phyloP scores from a whole-genome alignment of 306 rosid species.

The Vigna unguiculata region DNA sequence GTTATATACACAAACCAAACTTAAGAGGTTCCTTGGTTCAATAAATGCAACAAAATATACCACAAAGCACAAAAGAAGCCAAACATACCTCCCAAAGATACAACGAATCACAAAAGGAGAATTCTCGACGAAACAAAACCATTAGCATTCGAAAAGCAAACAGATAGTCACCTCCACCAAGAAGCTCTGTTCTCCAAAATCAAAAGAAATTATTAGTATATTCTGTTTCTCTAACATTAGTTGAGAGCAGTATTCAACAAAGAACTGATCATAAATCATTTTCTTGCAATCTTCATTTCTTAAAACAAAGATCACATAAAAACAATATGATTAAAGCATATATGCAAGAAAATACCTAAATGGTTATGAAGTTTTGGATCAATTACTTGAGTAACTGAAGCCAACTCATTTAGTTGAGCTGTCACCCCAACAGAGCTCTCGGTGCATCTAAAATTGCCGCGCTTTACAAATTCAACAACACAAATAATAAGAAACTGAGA shows the following conservation, averaged over 20 bases:
- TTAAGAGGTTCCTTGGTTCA: neutral
- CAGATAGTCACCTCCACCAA: conserved; percentile 96
- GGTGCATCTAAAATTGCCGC: conserved; percentile 95
- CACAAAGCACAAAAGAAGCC: conserved; percentile 18
- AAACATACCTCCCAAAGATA: conserved; percentile 96
- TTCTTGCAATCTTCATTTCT: conserved; percentile 34
- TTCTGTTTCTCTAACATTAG: conserved; percentile 35
- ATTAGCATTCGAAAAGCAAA: conserved; percentile 99
- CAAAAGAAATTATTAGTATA: conserved; percentile 44
- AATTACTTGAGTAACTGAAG: conserved; percentile 89
- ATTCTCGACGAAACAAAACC: conserved; percentile 98
- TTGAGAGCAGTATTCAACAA: conserved; percentile 40
- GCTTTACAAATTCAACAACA: conserved; percentile 64
- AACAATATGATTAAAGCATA: conserved; percentile 22
- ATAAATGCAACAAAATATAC: conserved; percentile 6
- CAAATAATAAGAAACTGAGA: conserved; percentile 53
- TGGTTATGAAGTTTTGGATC: conserved; percentile 99
- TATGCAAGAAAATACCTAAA: conserved; percentile 67
- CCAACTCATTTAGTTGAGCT: conserved; percentile 79
- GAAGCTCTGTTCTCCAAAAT: conserved; percentile 74
- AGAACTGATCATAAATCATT: conserved; percentile 1
- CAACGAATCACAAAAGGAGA: conserved; percentile 95
- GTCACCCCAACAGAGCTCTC: conserved; percentile 91
- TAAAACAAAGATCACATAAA: conserved; percentile 23
- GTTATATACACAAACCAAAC: conserved; percentile 5